Conservation (phyloP, 169 alveolate species). For the Eimeria praecox region DNA sequence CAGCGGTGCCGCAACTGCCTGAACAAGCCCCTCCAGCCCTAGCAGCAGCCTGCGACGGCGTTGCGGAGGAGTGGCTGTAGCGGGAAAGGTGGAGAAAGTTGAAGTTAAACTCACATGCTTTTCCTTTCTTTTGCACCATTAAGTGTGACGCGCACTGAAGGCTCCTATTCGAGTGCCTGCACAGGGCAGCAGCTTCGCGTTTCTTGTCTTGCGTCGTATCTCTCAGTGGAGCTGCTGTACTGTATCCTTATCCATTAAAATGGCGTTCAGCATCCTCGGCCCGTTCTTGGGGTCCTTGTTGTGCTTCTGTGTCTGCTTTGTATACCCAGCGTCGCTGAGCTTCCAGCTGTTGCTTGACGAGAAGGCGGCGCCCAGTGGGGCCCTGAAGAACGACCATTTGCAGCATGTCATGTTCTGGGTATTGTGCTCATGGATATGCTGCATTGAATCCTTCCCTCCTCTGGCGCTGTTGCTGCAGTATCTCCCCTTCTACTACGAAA, state of each 20-base stretch:
- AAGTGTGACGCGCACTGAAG: conserved; percentile 40
- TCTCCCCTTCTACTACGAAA: conserved; percentile 77
- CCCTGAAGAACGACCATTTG: conserved; percentile 69
- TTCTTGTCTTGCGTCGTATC: conserved; percentile 26
- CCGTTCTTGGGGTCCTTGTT: conserved; percentile 79
- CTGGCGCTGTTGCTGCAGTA: conserved; percentile 35
- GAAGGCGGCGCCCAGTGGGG: conserved; percentile 52
- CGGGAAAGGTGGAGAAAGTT: neutral
- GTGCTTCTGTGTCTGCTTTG: conserved; percentile 73
- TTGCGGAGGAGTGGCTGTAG: conserved; percentile 39
- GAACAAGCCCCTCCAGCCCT: conserved; percentile 37
- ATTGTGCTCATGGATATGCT: conserved; percentile 73
- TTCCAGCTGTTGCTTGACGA: conserved; percentile 74
- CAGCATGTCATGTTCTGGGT: conserved; percentile 81
- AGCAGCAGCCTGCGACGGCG: conserved; percentile 49
- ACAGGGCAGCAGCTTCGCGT: conserved; percentile 4
- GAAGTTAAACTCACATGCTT: neutral
- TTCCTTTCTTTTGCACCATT: neutral
- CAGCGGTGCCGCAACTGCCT: neutral
- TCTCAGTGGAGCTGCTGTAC: neutral
- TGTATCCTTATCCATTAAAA: neutral
- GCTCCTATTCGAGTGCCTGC: conserved; percentile 37
- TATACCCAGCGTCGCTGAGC: conserved; percentile 79
- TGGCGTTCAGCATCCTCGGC: conserved; percentile 78
- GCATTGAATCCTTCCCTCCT: conserved; percentile 62